Evolutionary conservation across 352 stramenopile species (phyloP).

Genomic region (Globisporangium mamillatum): DNA sequence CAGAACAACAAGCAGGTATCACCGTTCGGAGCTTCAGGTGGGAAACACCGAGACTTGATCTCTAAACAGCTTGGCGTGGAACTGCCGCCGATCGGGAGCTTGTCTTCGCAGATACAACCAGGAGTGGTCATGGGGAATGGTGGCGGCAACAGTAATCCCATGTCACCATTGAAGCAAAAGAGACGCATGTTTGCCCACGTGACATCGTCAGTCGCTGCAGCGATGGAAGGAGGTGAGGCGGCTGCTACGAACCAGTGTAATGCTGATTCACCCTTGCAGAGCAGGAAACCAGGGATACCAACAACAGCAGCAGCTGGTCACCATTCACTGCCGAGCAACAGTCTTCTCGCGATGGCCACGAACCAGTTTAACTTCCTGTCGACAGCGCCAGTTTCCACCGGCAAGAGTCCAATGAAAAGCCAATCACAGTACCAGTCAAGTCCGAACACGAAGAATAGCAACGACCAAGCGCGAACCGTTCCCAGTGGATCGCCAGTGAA

Average conservation of each 20-base stretch:
- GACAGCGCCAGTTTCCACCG: neutral
- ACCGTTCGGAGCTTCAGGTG: neutral
- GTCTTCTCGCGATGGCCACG: constrained; percentile 38
- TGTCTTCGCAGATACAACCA: constrained; percentile 3
- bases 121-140: neutral
- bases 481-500: neutral
- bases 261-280: neutral
- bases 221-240: constrained; percentile 6
- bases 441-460: constrained; percentile 3
- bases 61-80: constrained; percentile 55
- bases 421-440: neutral
- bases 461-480: neutral
- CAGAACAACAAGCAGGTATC: constrained; percentile 5
- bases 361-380: constrained; percentile 45
- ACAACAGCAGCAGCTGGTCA: neutral
- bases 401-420: constrained; percentile 13
- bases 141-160: neutral
- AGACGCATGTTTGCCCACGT: constrained; percentile 43
- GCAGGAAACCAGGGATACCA: neutral
- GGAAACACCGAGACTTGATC: constrained; percentile 25
- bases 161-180: constrained; percentile 49
- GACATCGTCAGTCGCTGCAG: constrained; percentile 21
- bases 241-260: neutral
- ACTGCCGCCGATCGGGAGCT: constrained; percentile 41
- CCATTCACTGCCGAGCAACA: constrained; percentile 15